phyloP scores from a whole-genome alignment of 495 filamentous ascomycete species.

The Astrocystis sublimbata region DNA sequence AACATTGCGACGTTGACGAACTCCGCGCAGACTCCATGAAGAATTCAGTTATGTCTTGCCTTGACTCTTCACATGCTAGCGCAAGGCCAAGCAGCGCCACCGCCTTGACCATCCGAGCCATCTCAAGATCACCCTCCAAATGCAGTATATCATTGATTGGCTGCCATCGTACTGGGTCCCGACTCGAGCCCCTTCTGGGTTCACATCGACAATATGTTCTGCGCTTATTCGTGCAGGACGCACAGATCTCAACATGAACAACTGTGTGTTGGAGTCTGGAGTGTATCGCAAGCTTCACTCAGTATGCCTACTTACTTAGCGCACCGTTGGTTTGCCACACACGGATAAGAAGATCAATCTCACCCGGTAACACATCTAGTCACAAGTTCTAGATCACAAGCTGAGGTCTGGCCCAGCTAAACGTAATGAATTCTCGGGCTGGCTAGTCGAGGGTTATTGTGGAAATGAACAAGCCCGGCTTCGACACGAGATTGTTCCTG shows the following conservation, averaged over 20 bases:
- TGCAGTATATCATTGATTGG: conserved; percentile 6
- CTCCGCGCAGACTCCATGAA: too few relatives aligned
- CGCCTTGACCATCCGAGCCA: neutral
- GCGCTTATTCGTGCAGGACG: conserved; percentile 1
- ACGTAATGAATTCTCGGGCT: conserved; percentile 9
- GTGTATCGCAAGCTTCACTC: neutral
- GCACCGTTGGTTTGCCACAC: too few relatives aligned
- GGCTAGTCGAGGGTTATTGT: conserved; percentile 9
- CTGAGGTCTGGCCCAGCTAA: neutral
- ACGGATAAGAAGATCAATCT: neutral
- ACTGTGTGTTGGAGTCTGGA: too few relatives aligned
- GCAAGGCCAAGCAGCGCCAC: neutral
- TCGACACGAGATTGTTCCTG: neutral
- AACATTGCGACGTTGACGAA: neutral
- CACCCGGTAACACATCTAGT: neutral
- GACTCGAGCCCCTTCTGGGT: neutral
- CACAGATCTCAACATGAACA: too few relatives aligned
- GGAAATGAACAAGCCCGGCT: neutral
- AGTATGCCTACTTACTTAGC: neutral
- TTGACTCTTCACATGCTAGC: neutral
- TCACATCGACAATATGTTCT: too few relatives aligned
- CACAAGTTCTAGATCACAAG: conserved; percentile 4
- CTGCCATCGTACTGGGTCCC: neutral
- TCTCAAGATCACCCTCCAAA: neutral
- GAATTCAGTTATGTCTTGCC: neutral